phyloP scores from a whole-genome alignment of 148 eudicot species.

The Agrostemma githago region DNA sequence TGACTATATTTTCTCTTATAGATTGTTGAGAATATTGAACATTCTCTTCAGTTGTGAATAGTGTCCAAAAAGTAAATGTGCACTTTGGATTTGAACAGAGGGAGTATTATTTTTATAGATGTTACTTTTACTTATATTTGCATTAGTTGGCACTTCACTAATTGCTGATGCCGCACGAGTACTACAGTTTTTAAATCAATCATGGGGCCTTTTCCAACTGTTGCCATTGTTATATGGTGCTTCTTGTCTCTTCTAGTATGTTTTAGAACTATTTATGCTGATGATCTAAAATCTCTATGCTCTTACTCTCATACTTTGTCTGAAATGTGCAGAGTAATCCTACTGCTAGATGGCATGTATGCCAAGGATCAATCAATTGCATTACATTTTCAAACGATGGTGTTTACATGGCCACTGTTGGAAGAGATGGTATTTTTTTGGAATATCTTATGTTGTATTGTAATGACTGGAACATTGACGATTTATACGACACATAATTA shows the following conservation, averaged over 20 bases:
- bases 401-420: constrained; percentile 55
- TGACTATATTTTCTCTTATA: no score
- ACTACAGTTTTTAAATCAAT: background rate
- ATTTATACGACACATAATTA: background rate
- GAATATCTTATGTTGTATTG: background rate
- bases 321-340: constrained; percentile 53
- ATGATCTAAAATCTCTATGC: constrained; percentile 3
- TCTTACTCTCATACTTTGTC: constrained; percentile 1
- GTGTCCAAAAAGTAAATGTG: no score
- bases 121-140: background rate
- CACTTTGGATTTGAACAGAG: no score
- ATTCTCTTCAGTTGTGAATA: no score
- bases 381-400: constrained; percentile 67
- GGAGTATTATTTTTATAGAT: background rate
- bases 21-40: no score
- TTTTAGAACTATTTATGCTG: background rate
- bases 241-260: background rate
- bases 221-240: background rate
- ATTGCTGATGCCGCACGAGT: background rate
- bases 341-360: constrained; percentile 72
- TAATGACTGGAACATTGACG: background rate
- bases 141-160: background rate
- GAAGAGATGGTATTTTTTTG: constrained; percentile 60
- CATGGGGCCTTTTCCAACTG: background rate
- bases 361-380: constrained; percentile 73